Percentiles rank a stretch among this genome's conserved stretches.
Conservation (phyloP, 1,284 basidiomycete species). For the Cystobasidium slooffiae region DNA sequence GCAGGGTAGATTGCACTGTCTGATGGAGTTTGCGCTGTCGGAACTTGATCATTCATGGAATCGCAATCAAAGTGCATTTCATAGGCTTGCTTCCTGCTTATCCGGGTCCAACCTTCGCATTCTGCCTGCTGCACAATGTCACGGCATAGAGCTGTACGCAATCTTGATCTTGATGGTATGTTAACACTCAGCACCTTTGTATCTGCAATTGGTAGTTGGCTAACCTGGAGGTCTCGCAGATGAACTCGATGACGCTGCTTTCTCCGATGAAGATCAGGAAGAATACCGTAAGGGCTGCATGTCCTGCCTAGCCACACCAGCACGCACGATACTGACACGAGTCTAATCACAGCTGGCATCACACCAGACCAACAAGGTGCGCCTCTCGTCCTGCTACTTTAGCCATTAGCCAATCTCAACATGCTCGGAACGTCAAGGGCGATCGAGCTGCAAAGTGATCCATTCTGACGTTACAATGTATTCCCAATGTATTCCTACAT, state of each 20-base stretch:
- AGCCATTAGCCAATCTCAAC: conserved; percentile 1
- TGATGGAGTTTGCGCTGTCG: too few relatives aligned
- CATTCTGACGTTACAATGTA: conserved; percentile 1
- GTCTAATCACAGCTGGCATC: conserved; percentile 29
- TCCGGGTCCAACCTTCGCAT: neutral
- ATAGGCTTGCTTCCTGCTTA: neutral
- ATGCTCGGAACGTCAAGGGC: conserved; percentile 10
- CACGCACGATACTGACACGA: neutral
- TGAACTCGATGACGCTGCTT: conserved; percentile 74
- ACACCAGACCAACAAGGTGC: conserved; percentile 64
- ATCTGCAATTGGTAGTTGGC: neutral
- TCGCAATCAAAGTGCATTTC: neutral
- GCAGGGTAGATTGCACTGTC: too few relatives aligned
- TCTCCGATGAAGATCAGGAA: conserved; percentile 64
- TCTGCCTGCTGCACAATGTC: conserved; percentile 52
- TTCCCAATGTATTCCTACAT: neutral
- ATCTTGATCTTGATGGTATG: conserved; percentile 82
- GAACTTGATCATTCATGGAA: neutral
- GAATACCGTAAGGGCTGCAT: conserved; percentile 44
- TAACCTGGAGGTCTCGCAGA: conserved; percentile 60
- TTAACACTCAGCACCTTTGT: neutral
- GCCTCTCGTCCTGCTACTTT: conserved; percentile 25
- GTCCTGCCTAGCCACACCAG: neutral
- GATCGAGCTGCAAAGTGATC: conserved; percentile 30
- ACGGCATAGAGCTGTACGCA: conserved; percentile 81